Evolutionary conservation across 2,329 filamentous ascomycete genomes (phyloP).

Genomic region (Domatiomyces catenatus): DNA sequence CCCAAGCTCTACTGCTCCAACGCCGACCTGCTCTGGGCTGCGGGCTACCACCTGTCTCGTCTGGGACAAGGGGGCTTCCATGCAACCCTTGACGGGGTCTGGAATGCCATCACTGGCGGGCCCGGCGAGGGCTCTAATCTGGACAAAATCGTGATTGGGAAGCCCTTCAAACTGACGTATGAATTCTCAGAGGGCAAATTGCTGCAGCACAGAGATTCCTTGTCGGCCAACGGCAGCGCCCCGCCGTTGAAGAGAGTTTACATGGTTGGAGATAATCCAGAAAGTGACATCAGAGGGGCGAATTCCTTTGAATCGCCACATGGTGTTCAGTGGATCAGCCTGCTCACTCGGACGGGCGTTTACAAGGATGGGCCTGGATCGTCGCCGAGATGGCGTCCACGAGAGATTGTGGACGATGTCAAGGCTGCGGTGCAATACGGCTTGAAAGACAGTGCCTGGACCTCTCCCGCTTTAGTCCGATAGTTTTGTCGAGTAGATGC

Average conservation of each 20-base stretch:
- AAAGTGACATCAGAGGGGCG: constrained; percentile 78
- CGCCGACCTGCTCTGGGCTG: constrained; percentile 78
- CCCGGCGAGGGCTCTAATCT: constrained; percentile 4
- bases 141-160: constrained; percentile 49
- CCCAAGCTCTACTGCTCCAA: constrained; percentile 78
- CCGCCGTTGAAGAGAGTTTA: constrained; percentile 57
- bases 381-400: constrained; percentile 45
- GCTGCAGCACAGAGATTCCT: constrained; percentile 37
- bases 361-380: constrained; percentile 40
- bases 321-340: constrained; percentile 51
- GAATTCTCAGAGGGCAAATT: constrained; percentile 67
- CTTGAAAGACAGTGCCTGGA: constrained; percentile 38
- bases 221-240: constrained; percentile 25
- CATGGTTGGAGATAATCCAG: constrained; percentile 86
- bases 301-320: constrained; percentile 55
- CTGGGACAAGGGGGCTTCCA: constrained; percentile 87
- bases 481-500: too few relatives aligned
- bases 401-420: constrained; percentile 57
- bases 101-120: constrained; percentile 50
- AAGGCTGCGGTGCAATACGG: constrained; percentile 64
- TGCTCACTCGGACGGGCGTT: constrained; percentile 50
- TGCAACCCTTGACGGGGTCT: constrained; percentile 64
- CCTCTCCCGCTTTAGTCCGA: background rate
- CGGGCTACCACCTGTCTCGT: constrained; percentile 67
- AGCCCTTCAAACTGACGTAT: constrained; percentile 66